phyloP scores from a whole-genome alignment of 1,139 yeast genomes.

The Sugiyamaella xylanicola region DNA sequence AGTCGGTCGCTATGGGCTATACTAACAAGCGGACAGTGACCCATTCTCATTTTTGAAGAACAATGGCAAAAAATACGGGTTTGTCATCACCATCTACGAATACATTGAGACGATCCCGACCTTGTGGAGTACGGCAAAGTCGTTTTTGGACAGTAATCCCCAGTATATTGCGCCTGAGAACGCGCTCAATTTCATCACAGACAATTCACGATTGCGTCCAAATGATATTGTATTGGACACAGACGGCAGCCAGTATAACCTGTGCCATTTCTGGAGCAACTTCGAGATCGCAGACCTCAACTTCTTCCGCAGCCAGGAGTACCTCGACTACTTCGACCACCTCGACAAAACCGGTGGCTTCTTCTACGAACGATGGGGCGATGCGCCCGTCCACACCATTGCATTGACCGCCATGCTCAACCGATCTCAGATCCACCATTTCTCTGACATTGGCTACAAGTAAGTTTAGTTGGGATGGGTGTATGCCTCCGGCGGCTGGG shows the following conservation, averaged over 20 bases:
- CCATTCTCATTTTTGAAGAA: slow-evolving; percentile 83
- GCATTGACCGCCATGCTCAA: slow-evolving; percentile 71
- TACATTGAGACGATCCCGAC: slow-evolving; percentile 83
- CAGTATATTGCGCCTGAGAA: slow-evolving; percentile 67
- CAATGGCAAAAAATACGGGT: slow-evolving; percentile 77
- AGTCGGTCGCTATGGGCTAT: no score
- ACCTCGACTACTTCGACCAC: slow-evolving; percentile 66
- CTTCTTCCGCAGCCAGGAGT: slow-evolving; percentile 74
- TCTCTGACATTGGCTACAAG: slow-evolving; percentile 85
- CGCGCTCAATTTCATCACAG: slow-evolving; percentile 68
- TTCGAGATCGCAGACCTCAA: slow-evolving; percentile 84
- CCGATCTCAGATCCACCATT: slow-evolving; percentile 72
- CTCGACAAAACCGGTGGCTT: slow-evolving; percentile 80
- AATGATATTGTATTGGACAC: slow-evolving; percentile 45
- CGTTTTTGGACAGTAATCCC: slow-evolving; percentile 62
- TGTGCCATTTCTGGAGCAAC: slow-evolving; percentile 96
- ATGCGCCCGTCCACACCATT: slow-evolving; percentile 93
- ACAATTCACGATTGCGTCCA: slow-evolving; percentile 45
- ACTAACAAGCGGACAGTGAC: slow-evolving; percentile 46
- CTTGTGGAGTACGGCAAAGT: slow-evolving; percentile 74
- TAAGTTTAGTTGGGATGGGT: slow-evolving; percentile 14
- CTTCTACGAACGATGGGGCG: slow-evolving; percentile 92
- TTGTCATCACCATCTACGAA: slow-evolving; percentile 76
- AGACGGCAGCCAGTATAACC: slow-evolving; percentile 61
- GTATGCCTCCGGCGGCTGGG: slow-evolving; percentile 1